Percentiles rank a stretch among this genome's conserved stretches.
phyloP scores from a whole-genome alignment of 345 rosid species.

The Melastoma malabathricum region DNA sequence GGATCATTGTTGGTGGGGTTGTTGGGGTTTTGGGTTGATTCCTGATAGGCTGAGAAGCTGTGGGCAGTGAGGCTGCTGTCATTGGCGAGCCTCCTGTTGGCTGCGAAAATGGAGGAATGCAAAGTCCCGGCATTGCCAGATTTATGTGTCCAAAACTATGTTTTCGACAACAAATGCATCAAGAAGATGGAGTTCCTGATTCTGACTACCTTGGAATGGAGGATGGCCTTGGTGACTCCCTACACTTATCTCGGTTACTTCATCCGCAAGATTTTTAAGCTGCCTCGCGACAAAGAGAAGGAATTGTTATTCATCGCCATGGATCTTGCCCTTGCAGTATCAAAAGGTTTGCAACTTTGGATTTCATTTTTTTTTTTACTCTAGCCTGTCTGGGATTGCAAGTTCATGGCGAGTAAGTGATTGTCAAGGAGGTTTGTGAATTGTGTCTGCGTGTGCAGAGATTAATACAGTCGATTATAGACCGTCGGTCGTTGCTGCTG shows the following conservation, averaged over 20 bases:
- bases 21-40: constrained; percentile 5
- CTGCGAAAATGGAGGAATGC: constrained; percentile 81
- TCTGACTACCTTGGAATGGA: constrained; percentile 62
- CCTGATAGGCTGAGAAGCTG: constrained; percentile 43
- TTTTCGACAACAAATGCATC: constrained; percentile 38
- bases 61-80: constrained; percentile 67
- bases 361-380: no score
- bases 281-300: constrained; percentile 13
- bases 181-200: constrained; percentile 61
- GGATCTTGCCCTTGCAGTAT: constrained; percentile 31
- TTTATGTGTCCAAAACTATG: constrained; percentile 27
- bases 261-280: constrained; percentile 21
- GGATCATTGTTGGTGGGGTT: neutral
- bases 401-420: neutral
- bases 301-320: constrained; percentile 28
- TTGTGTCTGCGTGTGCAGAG: constrained; percentile 25
- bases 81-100: constrained; percentile 64
- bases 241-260: constrained; percentile 56
- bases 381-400: neutral
- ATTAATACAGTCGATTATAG: constrained; percentile 43
- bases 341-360: constrained; percentile 32
- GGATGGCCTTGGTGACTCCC: constrained; percentile 56
- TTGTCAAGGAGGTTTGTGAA: neutral
- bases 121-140: constrained; percentile 51
- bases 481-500: constrained; percentile 64